Percentiles rank a stretch among this genome's conserved stretches.
Evolutionary conservation across 2,329 filamentous ascomycete genomes (phyloP).

Genomic region (Cadophora sp.): DNA sequence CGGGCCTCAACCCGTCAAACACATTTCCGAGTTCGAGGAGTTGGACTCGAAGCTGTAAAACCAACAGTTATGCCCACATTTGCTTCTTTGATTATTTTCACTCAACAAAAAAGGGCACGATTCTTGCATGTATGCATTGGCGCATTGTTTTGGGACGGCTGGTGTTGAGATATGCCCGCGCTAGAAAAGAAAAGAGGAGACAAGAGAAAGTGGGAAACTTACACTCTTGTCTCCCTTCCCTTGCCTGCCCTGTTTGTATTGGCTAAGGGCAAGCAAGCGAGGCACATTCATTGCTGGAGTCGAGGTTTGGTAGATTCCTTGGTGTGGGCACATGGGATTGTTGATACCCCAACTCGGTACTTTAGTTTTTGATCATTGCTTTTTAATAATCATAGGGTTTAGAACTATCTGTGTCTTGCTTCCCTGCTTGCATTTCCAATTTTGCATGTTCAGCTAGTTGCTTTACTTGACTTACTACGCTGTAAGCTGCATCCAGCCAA

Average conservation of each 20-base stretch:
- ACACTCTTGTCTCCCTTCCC: background rate
- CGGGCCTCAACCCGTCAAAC: constrained; percentile 75
- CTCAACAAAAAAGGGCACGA: background rate
- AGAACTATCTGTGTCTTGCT: background rate
- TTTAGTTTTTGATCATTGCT: constrained; percentile 1
- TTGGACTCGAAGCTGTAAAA: constrained; percentile 75
- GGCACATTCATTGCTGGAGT: constrained; percentile 14
- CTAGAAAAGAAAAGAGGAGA: background rate
- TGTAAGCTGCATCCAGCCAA: too few species aligned
- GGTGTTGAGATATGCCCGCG: background rate
- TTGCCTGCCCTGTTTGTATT: constrained; percentile 5
- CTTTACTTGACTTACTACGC: too few species aligned
- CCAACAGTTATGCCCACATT: background rate
- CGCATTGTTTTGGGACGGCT: constrained; percentile 1
- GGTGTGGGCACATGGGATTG: constrained; percentile 9
- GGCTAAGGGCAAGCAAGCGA: constrained; percentile 12
- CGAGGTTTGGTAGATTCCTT: constrained; percentile 17
- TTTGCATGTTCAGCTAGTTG: too few species aligned
- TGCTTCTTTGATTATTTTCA: background rate
- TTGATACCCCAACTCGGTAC: constrained; percentile 16
- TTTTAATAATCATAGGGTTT: background rate
- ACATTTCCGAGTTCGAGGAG: too few species aligned
- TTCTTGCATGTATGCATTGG: constrained; percentile 4
- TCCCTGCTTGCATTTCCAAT: too few species aligned
- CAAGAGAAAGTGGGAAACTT: background rate